Conservation (phyloP, 352 stramenopile genomes). For the Peronosclerospora sorghi region DNA sequence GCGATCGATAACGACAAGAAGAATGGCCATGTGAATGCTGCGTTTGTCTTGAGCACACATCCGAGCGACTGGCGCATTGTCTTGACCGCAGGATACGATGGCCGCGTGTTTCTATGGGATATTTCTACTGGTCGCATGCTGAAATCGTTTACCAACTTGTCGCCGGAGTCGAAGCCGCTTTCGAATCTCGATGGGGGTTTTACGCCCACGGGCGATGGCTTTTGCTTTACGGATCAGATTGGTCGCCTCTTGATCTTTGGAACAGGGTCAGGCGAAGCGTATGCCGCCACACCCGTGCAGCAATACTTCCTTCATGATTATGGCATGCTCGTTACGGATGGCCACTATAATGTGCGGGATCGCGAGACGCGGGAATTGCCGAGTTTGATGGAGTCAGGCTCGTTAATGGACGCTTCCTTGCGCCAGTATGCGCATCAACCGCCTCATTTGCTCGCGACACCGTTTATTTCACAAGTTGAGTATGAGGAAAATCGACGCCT, state of each 20-base stretch:
- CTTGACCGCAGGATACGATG: constrained; percentile 76
- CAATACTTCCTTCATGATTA: constrained; percentile 89
- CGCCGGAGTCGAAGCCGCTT: constrained; percentile 43
- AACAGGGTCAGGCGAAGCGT: constrained; percentile 55
- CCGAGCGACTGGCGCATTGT: constrained; percentile 63
- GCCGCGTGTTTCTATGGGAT: constrained; percentile 77
- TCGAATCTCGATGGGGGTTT: constrained; percentile 70
- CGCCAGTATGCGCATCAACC: constrained; percentile 67
- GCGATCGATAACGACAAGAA: constrained; percentile 46
- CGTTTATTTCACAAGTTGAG: constrained; percentile 25
- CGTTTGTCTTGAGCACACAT: constrained; percentile 71
- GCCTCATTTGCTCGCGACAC: constrained; percentile 39
- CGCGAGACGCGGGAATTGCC: constrained; percentile 76
- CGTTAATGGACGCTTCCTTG: constrained; percentile 63
- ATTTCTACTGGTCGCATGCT: constrained; percentile 56
- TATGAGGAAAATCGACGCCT: constrained; percentile 54
- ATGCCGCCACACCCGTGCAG: constrained; percentile 49
- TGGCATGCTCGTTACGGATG: constrained; percentile 77
- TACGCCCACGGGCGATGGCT: constrained; percentile 46
- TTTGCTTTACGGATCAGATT: constrained; percentile 80
- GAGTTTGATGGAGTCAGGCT: constrained; percentile 74
- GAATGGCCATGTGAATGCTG: constrained; percentile 63
- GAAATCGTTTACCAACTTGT: constrained; percentile 49
- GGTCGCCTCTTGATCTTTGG: constrained; percentile 72
- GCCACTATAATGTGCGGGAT: constrained; percentile 83